Conservation (phyloP, 2,329 filamentous ascomycete genomes). For the Bertia moriformis region DNA sequence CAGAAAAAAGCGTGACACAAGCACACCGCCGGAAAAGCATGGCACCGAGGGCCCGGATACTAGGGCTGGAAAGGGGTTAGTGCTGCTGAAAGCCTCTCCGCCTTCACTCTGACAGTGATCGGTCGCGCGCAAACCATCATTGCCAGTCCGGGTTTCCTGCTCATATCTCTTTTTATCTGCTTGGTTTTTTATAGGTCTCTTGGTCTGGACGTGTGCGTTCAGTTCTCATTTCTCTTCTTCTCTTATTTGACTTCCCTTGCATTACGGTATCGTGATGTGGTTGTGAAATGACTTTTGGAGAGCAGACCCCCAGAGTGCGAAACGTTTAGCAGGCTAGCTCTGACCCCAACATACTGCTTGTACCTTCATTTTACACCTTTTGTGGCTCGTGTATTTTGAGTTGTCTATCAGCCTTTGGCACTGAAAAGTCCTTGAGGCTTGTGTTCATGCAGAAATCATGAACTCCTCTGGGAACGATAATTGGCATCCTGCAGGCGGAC, state of each 20-base stretch:
- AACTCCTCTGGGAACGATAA: slow-evolving; percentile 1
- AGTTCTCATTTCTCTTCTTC: no score
- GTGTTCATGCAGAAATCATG: not conserved
- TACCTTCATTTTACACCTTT: not conserved
- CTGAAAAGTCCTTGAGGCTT: no score
- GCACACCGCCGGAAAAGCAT: not conserved
- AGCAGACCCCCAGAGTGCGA: not conserved
- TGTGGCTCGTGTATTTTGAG: not conserved
- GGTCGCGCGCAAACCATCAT: slow-evolving; percentile 1
- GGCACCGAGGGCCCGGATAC: not conserved
- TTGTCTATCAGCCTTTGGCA: no score
- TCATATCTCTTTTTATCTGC: no score
- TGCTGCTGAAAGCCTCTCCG: not conserved
- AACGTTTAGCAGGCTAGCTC: no score
- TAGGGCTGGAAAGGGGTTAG: not conserved
- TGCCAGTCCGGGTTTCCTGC: no score
- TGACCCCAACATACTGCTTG: no score
- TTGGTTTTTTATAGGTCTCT: no score
- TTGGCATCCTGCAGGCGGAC: not conserved
- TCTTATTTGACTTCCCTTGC: no score
- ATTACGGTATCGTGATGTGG: not conserved
- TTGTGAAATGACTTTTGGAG: not conserved
- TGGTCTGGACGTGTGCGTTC: no score
- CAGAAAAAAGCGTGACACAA: no score
- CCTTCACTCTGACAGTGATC: not conserved